Evolutionary conservation across 2,329 filamentous ascomycete species (phyloP).

Genomic region (Calonectria montana): DNA sequence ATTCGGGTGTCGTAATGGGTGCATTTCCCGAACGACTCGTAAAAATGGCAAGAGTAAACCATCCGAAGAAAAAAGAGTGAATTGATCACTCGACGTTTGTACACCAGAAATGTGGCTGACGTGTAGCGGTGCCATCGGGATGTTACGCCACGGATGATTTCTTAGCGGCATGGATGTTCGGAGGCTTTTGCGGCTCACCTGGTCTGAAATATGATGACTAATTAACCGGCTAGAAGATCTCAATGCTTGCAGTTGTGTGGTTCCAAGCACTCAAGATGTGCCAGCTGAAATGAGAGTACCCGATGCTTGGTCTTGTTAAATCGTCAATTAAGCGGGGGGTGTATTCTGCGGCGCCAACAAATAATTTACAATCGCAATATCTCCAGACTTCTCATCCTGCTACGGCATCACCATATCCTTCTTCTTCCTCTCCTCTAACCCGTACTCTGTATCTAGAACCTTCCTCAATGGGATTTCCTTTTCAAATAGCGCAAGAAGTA

Average conservation of each 20-base stretch:
- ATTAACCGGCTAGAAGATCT: neutral
- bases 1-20: conserved; percentile 27
- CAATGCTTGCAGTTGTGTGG: neutral
- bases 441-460: conserved; percentile 43
- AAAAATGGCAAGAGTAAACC: neutral
- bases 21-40: neutral
- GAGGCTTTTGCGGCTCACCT: neutral
- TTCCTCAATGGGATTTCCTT: conserved; percentile 39
- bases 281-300: neutral
- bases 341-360: neutral
- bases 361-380: neutral
- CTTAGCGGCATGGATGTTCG: neutral
- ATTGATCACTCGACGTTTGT: neutral
- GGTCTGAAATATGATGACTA: neutral
- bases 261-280: neutral
- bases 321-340: neutral
- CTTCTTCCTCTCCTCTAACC: conserved; percentile 30
- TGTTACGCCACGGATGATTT: neutral
- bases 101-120: neutral
- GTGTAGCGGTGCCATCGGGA: neutral
- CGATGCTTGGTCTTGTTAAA: neutral
- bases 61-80: neutral
- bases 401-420: neutral
- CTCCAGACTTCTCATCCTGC: neutral
- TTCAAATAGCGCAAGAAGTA: conserved; percentile 40